These are phyloP conservation scores for Teunomyces cretensis DNA, from an alignment of 805 yeast species.

Conservation along the genomic window DNA sequence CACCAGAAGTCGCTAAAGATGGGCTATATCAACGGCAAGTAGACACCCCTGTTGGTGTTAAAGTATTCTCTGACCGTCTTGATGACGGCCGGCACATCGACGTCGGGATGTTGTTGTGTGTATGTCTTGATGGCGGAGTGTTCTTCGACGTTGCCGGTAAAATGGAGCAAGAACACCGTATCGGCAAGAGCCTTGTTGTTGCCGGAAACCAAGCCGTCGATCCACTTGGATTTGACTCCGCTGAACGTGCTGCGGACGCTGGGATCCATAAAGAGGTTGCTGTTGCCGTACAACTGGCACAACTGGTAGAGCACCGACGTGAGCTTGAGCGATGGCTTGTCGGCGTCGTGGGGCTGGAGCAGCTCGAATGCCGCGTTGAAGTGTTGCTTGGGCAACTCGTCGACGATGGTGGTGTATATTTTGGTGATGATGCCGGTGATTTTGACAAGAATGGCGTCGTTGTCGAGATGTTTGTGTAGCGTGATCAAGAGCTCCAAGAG, in stretches of 20 bases:
- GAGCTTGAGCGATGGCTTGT: slow-evolving; percentile 1
- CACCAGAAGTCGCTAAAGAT: too few relatives aligned
- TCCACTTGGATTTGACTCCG: slow-evolving; percentile 33
- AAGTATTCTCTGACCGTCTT: slow-evolving; percentile 22
- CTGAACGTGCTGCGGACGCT: slow-evolving; percentile 17
- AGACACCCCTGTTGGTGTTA: slow-evolving; percentile 22
- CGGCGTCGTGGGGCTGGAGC: not conserved
- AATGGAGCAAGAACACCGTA: slow-evolving; percentile 21
- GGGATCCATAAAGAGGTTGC: slow-evolving; percentile 22
- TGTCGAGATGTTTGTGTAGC: slow-evolving; percentile 3
- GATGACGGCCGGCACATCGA: not conserved
- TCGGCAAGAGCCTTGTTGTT: slow-evolving; percentile 18
- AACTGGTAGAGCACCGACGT: not conserved
- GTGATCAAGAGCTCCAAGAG: slow-evolving; percentile 12
- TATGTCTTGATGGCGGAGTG: not conserved
- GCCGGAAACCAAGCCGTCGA: slow-evolving; percentile 8
- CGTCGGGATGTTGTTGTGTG: not conserved
- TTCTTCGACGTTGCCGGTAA: slow-evolving; percentile 7
- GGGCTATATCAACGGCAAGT: slow-evolving; percentile 15
- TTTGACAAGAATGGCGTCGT: not conserved
- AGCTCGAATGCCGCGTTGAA: not conserved
- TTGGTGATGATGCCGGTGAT: not conserved
- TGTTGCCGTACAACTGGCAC: slow-evolving; percentile 2
- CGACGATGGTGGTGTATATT: not conserved
- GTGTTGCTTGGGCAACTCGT: not conserved